phyloP scores from a whole-genome alignment of 768 basidiomycete genomes.

The Boletus reticulatus region DNA sequence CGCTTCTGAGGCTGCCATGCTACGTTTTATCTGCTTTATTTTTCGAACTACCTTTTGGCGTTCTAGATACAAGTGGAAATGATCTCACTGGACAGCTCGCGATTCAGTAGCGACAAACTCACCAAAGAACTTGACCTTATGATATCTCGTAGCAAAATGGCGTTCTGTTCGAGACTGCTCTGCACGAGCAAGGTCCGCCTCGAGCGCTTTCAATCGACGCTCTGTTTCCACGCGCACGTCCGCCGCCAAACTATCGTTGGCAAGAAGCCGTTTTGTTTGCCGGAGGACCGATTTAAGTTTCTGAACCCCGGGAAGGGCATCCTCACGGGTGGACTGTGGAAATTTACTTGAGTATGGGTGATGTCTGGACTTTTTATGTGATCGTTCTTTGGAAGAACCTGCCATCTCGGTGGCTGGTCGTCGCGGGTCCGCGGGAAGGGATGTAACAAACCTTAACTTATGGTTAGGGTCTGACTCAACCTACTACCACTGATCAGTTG shows the following conservation, averaged over 20 bases:
- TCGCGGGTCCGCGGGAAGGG: not conserved
- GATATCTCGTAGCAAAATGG: constrained; percentile 73
- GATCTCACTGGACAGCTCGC: not conserved
- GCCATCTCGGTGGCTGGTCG: not conserved
- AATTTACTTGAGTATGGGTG: constrained; percentile 13
- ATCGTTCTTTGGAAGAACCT: constrained; percentile 14
- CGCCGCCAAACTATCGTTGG: constrained; percentile 85
- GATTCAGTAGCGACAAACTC: constrained; percentile 15
- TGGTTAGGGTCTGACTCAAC: constrained; percentile 16
- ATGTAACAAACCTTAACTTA: not conserved
- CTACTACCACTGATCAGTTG: not conserved
- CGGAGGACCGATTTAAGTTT: constrained; percentile 84
- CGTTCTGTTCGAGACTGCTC: constrained; percentile 67
- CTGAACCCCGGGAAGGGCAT: constrained; percentile 61
- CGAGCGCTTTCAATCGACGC: constrained; percentile 70
- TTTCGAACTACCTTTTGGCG: constrained; percentile 83
- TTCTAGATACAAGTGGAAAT: constrained; percentile 45
- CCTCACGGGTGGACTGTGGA: constrained; percentile 8
- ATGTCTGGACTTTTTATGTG: constrained; percentile 10
- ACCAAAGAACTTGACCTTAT: constrained; percentile 96
- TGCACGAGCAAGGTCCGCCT: constrained; percentile 67
- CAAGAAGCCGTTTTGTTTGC: constrained; percentile 78
- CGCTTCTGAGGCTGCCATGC: constrained; percentile 37
- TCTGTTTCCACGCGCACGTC: constrained; percentile 81
- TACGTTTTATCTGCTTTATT: constrained; percentile 65